A percentile compares a stretch with the other conserved stretches of the same genome.
phyloP scores from a whole-genome alignment of 2,329 filamentous ascomycete species.

The Talaromyces islandicus region DNA sequence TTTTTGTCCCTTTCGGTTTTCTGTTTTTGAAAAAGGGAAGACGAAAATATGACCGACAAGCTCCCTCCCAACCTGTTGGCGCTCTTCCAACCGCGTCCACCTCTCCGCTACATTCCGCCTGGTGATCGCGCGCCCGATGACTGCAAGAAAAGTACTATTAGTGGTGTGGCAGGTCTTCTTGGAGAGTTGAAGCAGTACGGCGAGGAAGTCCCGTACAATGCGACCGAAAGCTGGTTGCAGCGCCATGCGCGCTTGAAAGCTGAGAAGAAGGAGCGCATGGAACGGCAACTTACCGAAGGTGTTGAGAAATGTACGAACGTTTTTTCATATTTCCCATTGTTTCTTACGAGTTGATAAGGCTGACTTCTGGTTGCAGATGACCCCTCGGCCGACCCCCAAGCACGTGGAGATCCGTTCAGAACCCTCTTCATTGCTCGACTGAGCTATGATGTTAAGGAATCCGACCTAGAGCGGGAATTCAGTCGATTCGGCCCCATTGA shows the following conservation, averaged over 20 bases:
- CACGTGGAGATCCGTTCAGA: conserved; percentile 89
- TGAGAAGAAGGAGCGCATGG: conserved; percentile 67
- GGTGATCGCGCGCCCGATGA: conserved; percentile 77
- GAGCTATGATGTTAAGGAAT: conserved; percentile 80
- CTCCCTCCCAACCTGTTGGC: conserved; percentile 86
- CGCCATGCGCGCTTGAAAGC: conserved; percentile 73
- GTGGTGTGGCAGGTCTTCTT: conserved; percentile 69
- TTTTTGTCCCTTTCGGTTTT: neutral
- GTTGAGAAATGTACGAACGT: conserved; percentile 57
- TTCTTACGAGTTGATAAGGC: neutral
- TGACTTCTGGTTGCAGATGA: conserved; percentile 53
- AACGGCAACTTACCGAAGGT: conserved; percentile 59
- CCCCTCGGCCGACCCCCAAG: conserved; percentile 76
- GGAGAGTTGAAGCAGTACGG: conserved; percentile 70
- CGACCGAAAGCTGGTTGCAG: conserved; percentile 92
- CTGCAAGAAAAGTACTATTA: conserved; percentile 66
- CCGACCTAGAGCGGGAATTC: conserved; percentile 90
- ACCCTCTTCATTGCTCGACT: conserved; percentile 89
- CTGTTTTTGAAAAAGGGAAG: neutral
- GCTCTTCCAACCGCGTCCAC: conserved; percentile 90
- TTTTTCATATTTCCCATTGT: neutral
- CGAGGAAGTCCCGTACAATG: conserved; percentile 66
- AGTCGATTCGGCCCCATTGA: conserved; percentile 91
- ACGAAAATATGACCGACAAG: conserved; percentile 81
- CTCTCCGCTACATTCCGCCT: conserved; percentile 81